Evolutionary conservation across 768 basidiomycete species (phyloP).

Genomic region (Coprinellus aureogranulatus): DNA sequence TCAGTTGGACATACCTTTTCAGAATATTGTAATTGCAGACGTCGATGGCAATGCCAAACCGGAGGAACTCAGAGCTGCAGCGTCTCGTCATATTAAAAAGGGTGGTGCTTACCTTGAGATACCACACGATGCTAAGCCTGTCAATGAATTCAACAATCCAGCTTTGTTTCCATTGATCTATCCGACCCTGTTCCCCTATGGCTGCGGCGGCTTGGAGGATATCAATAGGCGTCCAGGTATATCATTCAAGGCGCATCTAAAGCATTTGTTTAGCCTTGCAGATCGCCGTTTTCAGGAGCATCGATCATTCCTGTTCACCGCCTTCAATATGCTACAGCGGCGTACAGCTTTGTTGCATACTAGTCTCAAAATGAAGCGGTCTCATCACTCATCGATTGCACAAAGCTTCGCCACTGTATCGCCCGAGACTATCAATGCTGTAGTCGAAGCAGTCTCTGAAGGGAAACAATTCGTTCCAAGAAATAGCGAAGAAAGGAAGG

Average conservation of each 20-base stretch:
- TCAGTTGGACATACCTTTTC: constrained; percentile 11
- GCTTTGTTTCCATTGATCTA: constrained; percentile 39
- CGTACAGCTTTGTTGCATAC: constrained; percentile 29
- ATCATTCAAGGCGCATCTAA: constrained; percentile 30
- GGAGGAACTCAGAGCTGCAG: constrained; percentile 30
- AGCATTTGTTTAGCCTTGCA: constrained; percentile 27
- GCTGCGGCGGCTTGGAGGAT: constrained; percentile 42
- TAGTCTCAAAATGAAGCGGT: constrained; percentile 25
- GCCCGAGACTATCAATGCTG: constrained; percentile 19
- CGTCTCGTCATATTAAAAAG: constrained; percentile 29
- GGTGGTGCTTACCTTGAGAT: constrained; percentile 25
- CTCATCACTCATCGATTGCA: constrained; percentile 26
- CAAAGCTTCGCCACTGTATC: constrained; percentile 21
- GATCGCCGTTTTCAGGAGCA: constrained; percentile 37
- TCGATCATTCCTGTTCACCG: constrained; percentile 40
- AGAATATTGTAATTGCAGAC: constrained; percentile 30
- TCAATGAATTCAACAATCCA: constrained; percentile 36
- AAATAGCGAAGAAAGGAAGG: constrained; percentile 27
- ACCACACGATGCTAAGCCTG: constrained; percentile 28
- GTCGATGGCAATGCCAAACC: constrained; percentile 23
- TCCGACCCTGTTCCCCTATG: constrained; percentile 43
- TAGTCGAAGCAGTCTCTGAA: constrained; percentile 18
- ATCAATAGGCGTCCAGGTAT: constrained; percentile 11
- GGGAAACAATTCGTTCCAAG: constrained; percentile 19
- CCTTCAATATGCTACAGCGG: constrained; percentile 40